Evolutionary conservation across 225 moss, liverwort and hornwort genomes (phyloP).

Genomic region (Rhytidiadelphus loreus): DNA sequence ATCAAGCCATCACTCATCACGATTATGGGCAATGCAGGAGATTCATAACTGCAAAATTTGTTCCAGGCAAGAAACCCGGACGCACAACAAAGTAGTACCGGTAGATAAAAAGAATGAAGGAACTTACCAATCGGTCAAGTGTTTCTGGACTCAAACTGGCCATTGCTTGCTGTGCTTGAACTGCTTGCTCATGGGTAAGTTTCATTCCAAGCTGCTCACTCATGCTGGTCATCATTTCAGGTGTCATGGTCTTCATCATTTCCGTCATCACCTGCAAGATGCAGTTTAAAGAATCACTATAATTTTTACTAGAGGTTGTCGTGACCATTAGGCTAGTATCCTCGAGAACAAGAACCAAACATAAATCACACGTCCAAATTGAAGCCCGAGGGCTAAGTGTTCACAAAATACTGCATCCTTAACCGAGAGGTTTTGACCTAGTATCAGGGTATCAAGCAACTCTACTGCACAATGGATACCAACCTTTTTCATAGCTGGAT

Average conservation of each 20-base stretch:
- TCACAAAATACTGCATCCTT: neutral
- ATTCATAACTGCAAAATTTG: neutral
- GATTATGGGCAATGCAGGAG: neutral
- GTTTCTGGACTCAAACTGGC: constrained; percentile 84
- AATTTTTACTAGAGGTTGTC: neutral
- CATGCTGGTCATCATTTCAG: constrained; percentile 94
- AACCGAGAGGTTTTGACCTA: neutral
- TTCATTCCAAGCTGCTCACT: constrained; percentile 92
- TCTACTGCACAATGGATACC: neutral
- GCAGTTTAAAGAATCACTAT: neutral
- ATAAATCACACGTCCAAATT: neutral
- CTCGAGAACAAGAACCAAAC: neutral
- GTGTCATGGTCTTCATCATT: constrained; percentile 88
- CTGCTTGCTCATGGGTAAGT: constrained; percentile 78
- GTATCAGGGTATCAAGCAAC: neutral
- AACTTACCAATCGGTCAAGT: constrained; percentile 67
- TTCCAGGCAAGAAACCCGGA: neutral
- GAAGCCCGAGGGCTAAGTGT: neutral
- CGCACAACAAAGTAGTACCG: neutral
- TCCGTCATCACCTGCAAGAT: constrained; percentile 86
- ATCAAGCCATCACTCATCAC: neutral
- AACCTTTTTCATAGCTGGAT: constrained; percentile 98
- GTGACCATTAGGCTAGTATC: neutral
- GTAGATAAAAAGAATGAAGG: neutral
- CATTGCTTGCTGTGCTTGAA: constrained; percentile 90